Evolutionary conservation across 257 asterid genomes (phyloP).

Genomic region (Solanum sejunctum): DNA sequence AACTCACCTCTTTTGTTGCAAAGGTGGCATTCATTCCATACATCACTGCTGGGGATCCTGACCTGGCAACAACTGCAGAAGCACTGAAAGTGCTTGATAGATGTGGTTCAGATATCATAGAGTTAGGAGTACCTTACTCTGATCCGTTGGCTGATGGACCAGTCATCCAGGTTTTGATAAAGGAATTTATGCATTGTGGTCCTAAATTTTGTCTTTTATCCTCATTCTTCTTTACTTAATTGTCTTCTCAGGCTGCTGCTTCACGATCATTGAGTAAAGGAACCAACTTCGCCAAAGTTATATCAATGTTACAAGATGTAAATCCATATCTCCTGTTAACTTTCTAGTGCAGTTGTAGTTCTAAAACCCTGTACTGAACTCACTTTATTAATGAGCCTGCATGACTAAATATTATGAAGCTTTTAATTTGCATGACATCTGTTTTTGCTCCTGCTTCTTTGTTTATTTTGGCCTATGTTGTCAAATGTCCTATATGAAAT

Average conservation of each 20-base stretch:
- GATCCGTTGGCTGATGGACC: conserved; percentile 99
- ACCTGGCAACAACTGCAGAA: conserved; percentile 71
- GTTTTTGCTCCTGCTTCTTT: neutral
- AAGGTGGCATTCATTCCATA: conserved; percentile 84
- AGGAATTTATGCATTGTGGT: neutral
- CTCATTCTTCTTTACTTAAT: neutral
- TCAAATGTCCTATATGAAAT: neutral
- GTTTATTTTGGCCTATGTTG: neutral
- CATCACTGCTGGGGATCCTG: conserved; percentile 89
- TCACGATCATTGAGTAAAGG: conserved; percentile 69
- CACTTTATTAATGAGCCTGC: neutral
- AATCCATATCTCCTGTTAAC: conserved; percentile 4
- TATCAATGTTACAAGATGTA: conserved; percentile 77
- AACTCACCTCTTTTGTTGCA: conserved; percentile 14
- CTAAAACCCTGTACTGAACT: neutral
- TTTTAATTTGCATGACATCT: neutral
- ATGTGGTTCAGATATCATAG: conserved; percentile 86
- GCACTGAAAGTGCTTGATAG: conserved; percentile 70
- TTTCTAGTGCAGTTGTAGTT: neutral
- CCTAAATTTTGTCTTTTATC: neutral
- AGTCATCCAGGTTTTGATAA: conserved; percentile 58
- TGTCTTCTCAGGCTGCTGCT: conserved; percentile 55
- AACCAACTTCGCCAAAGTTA: conserved; percentile 53
- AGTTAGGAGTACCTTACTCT: conserved; percentile 83
- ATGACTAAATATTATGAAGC: neutral